A percentile compares a stretch with the other conserved stretches of the same genome.
Conservation (phyloP, 2,329 filamentous ascomycete species). For the Lomentospora prolificans region DNA sequence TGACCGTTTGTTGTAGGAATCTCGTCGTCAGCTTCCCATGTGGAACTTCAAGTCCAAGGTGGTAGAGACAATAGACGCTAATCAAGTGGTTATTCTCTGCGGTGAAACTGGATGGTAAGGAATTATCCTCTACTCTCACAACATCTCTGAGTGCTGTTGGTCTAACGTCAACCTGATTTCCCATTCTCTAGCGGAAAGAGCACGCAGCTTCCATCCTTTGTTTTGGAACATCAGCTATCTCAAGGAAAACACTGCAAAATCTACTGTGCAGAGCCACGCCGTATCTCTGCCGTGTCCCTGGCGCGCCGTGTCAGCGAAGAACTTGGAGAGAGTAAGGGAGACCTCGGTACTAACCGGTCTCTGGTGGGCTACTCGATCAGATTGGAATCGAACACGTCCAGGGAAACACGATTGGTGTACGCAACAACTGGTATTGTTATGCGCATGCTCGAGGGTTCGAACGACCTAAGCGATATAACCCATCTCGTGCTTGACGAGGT, state of each 20-base stretch:
- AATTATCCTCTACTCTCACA: too few species aligned
- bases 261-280: conserved; percentile 88
- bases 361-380: conserved; percentile 92
- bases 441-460: conserved; percentile 86
- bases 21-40: conserved; percentile 77
- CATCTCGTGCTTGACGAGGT: conserved; percentile 97
- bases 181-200: conserved; percentile 93
- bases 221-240: conserved; percentile 79
- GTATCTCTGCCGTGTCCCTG: conserved; percentile 92
- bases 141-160: too few species aligned
- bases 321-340: conserved; percentile 72
- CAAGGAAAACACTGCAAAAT: conserved; percentile 79
- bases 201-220: conserved; percentile 90
- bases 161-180: too few species aligned
- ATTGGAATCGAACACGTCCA: conserved; percentile 75
- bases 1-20: conserved; percentile 26
- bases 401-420: conserved; percentile 77
- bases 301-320: conserved; percentile 91
- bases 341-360: conserved; percentile 73
- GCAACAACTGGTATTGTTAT: conserved; percentile 92
- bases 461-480: conserved; percentile 79
- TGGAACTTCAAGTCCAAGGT: conserved; percentile 76
- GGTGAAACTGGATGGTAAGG: conserved; percentile 81
- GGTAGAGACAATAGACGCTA: conserved; percentile 61
- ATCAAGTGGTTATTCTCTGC: conserved; percentile 87